Evolutionary conservation across 202 grass and related monocot species (phyloP), one percentile per base, ranked within the genome.

Genomic region (Sporobolus alterniflorus): DNA sequence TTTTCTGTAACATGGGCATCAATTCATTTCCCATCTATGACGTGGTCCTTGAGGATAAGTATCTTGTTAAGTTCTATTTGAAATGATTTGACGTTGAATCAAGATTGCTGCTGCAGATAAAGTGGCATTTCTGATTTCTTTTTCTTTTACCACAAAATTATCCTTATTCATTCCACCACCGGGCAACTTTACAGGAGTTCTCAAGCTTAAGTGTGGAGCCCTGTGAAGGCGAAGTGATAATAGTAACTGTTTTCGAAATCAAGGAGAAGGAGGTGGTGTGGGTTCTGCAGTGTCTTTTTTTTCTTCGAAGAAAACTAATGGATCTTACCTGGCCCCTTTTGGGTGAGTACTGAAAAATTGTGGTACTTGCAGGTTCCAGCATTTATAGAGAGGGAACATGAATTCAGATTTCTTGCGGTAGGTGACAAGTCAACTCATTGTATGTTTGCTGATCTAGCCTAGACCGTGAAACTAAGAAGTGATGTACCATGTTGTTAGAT

Each of bases 161-260:
- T 82, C 7, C 10, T 67, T 80, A 48, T 74, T 88, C 57, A 73
- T 67, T 78, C 11, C 36, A 76, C 25, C 59, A 60, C 28, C 75
- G 68, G 29, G 14, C 75, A 39, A 64, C 52, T 74, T n/a, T 83
- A 51, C 82, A 95, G 93, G 93, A 99, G 78, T 86, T 92, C 12
- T 96, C 96, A 64, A 96, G 93, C 82, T 91, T 94, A 89, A 99
- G 96, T 33, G 87, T 96, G 60, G 93, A 99, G 42, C 83, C 84
- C 18, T 92, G 93, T 25, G 85, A 92, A 57, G 81, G 77, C 4
- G 91, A 91, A 71, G 67, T 87, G 69, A 87, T 99, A 30, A 34
- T 99, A 67, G 89, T 96, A 43, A 96, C 93, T 34, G 85, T 96
- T 60, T 98, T 98, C 9, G 96, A 98, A 75, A 98, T 98, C 44